Evolutionary conservation across 257 asterid genomes (phyloP), one percentile per base, ranked within the genome.

Genomic region (Penstemon barbatus): DNA sequence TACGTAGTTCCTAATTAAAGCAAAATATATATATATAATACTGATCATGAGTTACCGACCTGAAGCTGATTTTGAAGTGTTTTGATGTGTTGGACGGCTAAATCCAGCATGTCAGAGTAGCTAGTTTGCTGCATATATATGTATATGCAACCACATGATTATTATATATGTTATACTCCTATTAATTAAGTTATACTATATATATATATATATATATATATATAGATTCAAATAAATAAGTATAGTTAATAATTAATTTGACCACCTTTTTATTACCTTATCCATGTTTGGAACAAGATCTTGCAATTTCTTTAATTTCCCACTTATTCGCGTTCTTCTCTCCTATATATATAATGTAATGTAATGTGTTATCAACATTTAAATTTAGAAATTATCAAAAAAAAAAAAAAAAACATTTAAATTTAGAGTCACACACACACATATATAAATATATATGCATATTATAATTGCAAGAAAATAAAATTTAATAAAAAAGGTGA

Each of bases 221-320:
- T 15, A 15, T 15, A 15, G n/a, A 0, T 4, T 3, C 45, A 57
- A 57, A 37, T n/a, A 59, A 10, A 8, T 6, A 58, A 11, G 9
- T 15, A 36, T 15, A 58, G 3, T 58, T 58, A 2, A 37, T 39
- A 12, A 36, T 39, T 36, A 10, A 58, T 58, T 6, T 18, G n/a
- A 51, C 8, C 1, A 25, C 7, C 7, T 10, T 4, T 37, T 7
- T 19, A 89, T 7, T 19, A 89, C 98, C 96, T 92, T 92, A 75
- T 92, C 98, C 98, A 92, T 92, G 83, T 92, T 92, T 7, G 98
- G 98, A 68, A 92, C 98, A 79, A 89, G 96, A 63, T 89, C 97
- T 65, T 92, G 98, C 67, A 92, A 71, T 73, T 92, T 92, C 78
- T 85, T 92, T 68, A 92, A 69, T 73, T 86, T 89, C 39, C 92